These are phyloP conservation scores for Ceratocystis alfenasii DNA, from an alignment of 2,329 filamentous ascomycete species.

Conservation along the genomic window DNA sequence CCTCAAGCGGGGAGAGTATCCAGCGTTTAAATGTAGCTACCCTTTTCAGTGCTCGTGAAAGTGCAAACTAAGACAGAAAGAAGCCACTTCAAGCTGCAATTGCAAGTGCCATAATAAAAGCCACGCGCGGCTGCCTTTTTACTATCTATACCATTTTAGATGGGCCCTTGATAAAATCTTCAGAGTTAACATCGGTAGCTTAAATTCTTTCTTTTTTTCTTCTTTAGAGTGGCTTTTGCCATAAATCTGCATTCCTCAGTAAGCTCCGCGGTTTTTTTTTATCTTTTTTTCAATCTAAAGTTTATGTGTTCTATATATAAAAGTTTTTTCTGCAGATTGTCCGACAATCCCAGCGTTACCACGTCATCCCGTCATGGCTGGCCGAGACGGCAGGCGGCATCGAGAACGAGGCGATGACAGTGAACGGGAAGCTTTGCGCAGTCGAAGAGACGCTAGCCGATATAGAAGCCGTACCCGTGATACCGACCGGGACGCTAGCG, in stretches of 20 bases:
- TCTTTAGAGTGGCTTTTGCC: background rate
- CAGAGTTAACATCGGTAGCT: background rate
- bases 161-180: background rate
- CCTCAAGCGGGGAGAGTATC: background rate
- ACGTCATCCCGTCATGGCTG: conserved; percentile 14
- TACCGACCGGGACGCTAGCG: background rate
- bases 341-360: background rate
- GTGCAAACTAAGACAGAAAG: background rate
- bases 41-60: conserved; percentile 1
- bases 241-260: background rate
- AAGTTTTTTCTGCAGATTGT: background rate
- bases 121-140: background rate
- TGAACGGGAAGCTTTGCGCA: conserved; percentile 19
- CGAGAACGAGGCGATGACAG: conserved; percentile 21
- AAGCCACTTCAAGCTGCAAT: background rate
- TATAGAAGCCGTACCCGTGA: conserved; percentile 12
- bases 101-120: background rate
- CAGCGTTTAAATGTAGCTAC: conserved; percentile 3
- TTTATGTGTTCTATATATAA: background rate
- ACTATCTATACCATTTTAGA: background rate
- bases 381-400: conserved; percentile 13
- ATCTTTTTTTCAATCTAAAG: background rate
- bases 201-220: background rate
- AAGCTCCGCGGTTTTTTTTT: background rate
- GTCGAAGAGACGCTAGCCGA: conserved; percentile 12